Evolutionary conservation across 2,329 filamentous ascomycete genomes (phyloP).

Genomic region (Ophiosphaerella narmari): DNA sequence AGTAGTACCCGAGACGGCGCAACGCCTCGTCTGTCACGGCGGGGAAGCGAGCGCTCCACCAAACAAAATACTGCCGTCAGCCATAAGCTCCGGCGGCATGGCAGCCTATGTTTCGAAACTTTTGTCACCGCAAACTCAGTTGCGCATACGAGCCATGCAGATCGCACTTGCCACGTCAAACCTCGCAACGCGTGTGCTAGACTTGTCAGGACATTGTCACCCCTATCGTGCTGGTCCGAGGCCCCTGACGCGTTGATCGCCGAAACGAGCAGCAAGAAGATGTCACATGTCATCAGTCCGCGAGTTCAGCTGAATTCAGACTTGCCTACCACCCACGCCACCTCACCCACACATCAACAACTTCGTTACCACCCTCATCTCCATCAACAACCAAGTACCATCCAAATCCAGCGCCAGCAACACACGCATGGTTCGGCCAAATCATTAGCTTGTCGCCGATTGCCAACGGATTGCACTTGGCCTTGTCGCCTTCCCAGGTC

Average conservation of each 20-base stretch:
- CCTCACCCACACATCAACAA: conserved; percentile 75
- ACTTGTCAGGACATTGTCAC: not conserved
- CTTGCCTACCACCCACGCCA: conserved; percentile 68
- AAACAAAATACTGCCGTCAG: conserved; percentile 12
- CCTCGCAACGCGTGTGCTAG: too few relatives aligned
- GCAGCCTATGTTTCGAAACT: not conserved
- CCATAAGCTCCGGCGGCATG: not conserved
- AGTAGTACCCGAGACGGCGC: conserved; percentile 28
- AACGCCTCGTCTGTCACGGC: conserved; percentile 15
- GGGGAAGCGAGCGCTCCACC: conserved; percentile 22
- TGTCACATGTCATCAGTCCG: conserved; percentile 21
- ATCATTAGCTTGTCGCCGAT: conserved; percentile 71
- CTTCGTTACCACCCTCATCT: conserved; percentile 54
- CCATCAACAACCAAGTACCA: conserved; percentile 78
- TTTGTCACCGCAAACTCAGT: not conserved
- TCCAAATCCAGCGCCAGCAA: conserved; percentile 71
- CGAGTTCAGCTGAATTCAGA: too few relatives aligned
- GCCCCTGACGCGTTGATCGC: conserved; percentile 21
- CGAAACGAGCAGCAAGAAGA: conserved; percentile 14
- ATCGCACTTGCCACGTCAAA: too few relatives aligned
- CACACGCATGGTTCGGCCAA: conserved; percentile 83
- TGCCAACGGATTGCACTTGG: conserved; percentile 47
- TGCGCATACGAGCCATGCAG: not conserved
- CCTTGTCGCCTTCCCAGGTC: conserved; percentile 57
- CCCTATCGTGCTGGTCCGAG: conserved; percentile 6